Conservation (phyloP, 1,284 basidiomycete genomes). For the Leccinum griseonigrum region DNA sequence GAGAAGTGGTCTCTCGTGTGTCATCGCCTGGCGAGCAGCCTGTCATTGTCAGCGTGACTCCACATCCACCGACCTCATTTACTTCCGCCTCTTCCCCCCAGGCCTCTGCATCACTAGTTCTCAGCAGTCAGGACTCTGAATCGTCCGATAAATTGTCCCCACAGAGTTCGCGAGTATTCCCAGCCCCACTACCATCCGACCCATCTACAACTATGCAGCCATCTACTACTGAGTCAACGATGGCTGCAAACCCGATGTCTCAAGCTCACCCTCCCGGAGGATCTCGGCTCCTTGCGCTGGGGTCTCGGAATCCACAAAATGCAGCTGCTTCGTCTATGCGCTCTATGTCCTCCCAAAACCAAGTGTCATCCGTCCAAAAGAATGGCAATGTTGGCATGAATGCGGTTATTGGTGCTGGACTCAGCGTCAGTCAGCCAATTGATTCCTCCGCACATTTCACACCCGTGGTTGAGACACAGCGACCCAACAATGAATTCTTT, state of each 20-base stretch:
- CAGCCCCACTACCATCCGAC: conserved; percentile 31
- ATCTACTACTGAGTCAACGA: conserved; percentile 14
- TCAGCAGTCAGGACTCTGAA: conserved; percentile 24
- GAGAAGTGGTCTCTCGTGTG: conserved; percentile 9
- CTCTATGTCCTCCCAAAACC: conserved; percentile 21
- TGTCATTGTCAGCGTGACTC: neutral
- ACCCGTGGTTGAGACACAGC: conserved; percentile 26
- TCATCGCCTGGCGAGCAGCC: conserved; percentile 13
- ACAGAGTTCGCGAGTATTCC: conserved; percentile 37
- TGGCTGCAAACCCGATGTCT: conserved; percentile 16
- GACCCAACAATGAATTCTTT: conserved; percentile 43
- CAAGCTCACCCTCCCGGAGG: conserved; percentile 65
- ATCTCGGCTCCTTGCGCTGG: conserved; percentile 69
- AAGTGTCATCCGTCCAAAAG: conserved; percentile 22
- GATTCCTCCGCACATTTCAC: conserved; percentile 25
- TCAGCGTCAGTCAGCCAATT: conserved; percentile 10
- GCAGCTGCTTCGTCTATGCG: conserved; percentile 17
- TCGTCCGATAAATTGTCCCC: conserved; percentile 31
- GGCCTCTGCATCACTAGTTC: conserved; percentile 2
- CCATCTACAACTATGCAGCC: conserved; percentile 14
- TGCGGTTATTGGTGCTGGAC: conserved; percentile 20
- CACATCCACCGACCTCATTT: conserved; percentile 2
- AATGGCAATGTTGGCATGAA: conserved; percentile 22
- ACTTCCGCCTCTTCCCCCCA: conserved; percentile 19
- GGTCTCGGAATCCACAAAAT: conserved; percentile 42